Conservation (phyloP, 495 filamentous ascomycete genomes). For the Thermothielavioides terrestris region DNA sequence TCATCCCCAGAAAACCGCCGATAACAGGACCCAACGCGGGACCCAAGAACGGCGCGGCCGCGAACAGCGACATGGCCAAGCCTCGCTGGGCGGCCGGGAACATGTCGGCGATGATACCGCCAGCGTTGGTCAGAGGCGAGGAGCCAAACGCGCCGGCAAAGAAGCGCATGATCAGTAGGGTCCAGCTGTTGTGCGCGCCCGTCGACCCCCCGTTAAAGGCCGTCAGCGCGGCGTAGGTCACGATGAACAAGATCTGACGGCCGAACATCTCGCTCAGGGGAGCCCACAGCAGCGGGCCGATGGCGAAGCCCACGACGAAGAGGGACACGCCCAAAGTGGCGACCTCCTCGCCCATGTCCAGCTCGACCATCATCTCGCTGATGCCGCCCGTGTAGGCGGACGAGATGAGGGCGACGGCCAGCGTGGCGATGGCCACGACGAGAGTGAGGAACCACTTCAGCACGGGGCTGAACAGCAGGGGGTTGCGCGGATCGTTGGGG, state of each 20-base stretch:
- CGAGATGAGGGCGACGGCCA: constrained; percentile 67
- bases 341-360: constrained; percentile 47
- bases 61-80: constrained; percentile 54
- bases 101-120: constrained; percentile 69
- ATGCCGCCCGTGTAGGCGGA: constrained; percentile 69
- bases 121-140: constrained; percentile 61
- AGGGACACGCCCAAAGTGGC: constrained; percentile 61
- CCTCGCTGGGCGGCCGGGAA: constrained; percentile 51
- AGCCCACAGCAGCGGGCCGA: constrained; percentile 58
- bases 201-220: constrained; percentile 60
- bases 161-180: constrained; percentile 66
- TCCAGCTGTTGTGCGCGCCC: constrained; percentile 51
- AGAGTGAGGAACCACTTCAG: constrained; percentile 63
- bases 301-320: constrained; percentile 70
- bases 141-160: constrained; percentile 71
- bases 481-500: neutral
- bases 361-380: constrained; percentile 48
- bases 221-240: constrained; percentile 54
- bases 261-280: constrained; percentile 45
- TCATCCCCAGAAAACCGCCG: constrained; percentile 48
- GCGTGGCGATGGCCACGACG: constrained; percentile 56
- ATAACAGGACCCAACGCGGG: constrained; percentile 51
- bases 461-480: neutral
- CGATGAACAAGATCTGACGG: constrained; percentile 57
- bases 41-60: constrained; percentile 60